A percentile compares a stretch with the other conserved stretches of the same genome.
Evolutionary conservation across 2,329 filamentous ascomycete species (phyloP).

Genomic region (Pestalotiopsis sp.): DNA sequence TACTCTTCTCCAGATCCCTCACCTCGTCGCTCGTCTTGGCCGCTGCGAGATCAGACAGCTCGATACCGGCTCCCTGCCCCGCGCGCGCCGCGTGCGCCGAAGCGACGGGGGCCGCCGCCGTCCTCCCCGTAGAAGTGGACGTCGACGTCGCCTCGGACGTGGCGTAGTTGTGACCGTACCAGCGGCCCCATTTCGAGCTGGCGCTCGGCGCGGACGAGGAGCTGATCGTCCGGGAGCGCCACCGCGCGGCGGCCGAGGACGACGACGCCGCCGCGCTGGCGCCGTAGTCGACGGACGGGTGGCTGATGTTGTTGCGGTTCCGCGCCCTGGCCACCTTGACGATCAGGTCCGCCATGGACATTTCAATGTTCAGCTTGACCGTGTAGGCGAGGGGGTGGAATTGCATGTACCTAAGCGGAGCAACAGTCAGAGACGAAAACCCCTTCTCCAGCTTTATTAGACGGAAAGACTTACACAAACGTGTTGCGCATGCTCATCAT

Average conservation of each 20-base stretch:
- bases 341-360: conserved; percentile 55
- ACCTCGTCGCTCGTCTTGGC: not conserved
- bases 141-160: not conserved
- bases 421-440: no score
- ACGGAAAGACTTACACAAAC: not conserved
- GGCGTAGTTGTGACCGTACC: not conserved
- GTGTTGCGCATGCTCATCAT: conserved; percentile 46
- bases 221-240: not conserved
- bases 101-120: no score
- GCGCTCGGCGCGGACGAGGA: not conserved
- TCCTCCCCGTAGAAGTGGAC: not conserved
- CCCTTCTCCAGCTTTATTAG: no score
- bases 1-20: not conserved
- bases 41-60: not conserved
- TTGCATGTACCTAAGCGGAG: conserved; percentile 39
- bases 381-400: conserved; percentile 55
- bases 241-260: not conserved
- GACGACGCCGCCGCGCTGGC: not conserved
- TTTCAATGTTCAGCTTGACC: conserved; percentile 55
- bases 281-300: not conserved
- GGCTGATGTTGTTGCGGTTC: not conserved
- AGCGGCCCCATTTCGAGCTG: not conserved
- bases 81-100: no score
- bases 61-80: not conserved
- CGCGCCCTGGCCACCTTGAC: conserved; percentile 30